Base-by-base conservation (phyloP, 1,284 basidiomycete genomes). In the Rhizopogon hawkerae region DNA sequence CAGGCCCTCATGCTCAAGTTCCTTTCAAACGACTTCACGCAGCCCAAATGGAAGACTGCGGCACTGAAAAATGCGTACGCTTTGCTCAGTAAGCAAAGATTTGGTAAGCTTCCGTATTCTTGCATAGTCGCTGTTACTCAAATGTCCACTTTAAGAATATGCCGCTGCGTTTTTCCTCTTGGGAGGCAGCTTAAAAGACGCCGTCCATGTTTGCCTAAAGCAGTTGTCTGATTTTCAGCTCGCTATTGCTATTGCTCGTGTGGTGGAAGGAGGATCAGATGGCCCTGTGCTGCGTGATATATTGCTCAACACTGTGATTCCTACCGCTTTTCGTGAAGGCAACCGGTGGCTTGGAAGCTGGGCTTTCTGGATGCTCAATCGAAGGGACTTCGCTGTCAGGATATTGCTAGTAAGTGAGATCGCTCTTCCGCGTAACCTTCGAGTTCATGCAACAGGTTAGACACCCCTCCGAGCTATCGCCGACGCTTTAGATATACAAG, bases 161-260 rank as follows among this genome's bases (percentile, higher is more conserved):
- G 95, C 96, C 10, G 94, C 93, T 0, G 92, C 93, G 0, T 98
- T 99, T 70, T 99, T 98, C 73, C 76, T 99, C 50, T 78, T 99
- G 0, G 95, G 92, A 1, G 86, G 83, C 18, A 84, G 84, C 36
- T 69, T 96, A 16, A 89, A 89, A 65, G 96, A 98, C 59, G 94
- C 95, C 0, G 86, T 95, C 34, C 89, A 85, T 55, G 87, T 99
- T 8, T 96, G 93, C 64, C 66, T 97, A 26, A 87, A 82, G 55
- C 89, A 98, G 51, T 69, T 98, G 26, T 71, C 79, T 39, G 96
- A 99, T 66, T 85, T 94, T 60, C 89, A 94, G 58, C 75, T 98
- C 10, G 96, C 91, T 0, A 69, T 98, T 31, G 87, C 92, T 0
- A 65, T 99, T 11, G 87, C 92, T 3, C 79, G 94, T 8, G 77